phyloP scores from a whole-genome alignment of 441 rosid species.

The Mallotus repandus region DNA sequence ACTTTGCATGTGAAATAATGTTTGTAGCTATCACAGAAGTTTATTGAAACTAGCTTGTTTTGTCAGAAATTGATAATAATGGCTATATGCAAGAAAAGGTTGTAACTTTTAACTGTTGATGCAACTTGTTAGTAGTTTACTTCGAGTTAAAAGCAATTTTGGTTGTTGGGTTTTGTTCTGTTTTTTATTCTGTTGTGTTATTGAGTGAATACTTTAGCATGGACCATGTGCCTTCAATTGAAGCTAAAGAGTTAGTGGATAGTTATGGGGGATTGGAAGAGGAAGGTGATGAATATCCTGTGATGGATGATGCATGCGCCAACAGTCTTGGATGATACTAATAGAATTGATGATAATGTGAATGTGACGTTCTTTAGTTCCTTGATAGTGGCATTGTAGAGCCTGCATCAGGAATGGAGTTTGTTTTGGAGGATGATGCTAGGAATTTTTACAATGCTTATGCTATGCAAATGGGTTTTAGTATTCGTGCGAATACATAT shows the following conservation, averaged over 20 bases:
- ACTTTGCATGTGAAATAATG: not conserved
- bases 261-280: slow-evolving; percentile 25
- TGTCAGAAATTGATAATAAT: no score
- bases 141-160: not conserved
- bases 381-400: slow-evolving; percentile 21
- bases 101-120: not conserved
- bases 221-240: slow-evolving; percentile 23
- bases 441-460: not conserved
- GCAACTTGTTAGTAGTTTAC: not conserved
- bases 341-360: slow-evolving; percentile 14
- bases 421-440: slow-evolving; percentile 11
- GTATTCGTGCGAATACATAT: slow-evolving; percentile 30
- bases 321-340: slow-evolving; percentile 3
- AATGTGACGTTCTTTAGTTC: slow-evolving; percentile 18
- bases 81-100: not conserved
- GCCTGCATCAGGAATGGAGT: slow-evolving; percentile 30
- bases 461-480: slow-evolving; percentile 14
- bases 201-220: slow-evolving; percentile 1
- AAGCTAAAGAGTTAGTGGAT: slow-evolving; percentile 24
- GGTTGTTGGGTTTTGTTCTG: not conserved
- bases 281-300: slow-evolving; percentile 20
- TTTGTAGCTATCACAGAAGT: no score
- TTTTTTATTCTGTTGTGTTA: not conserved
- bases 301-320: no score
- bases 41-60: no score